Percentiles rank a stretch among this genome's conserved stretches.
These are phyloP conservation scores for Syncephalis fuscata DNA, from an alignment of 371 early-diverging fungal species.

Conservation along the genomic window DNA sequence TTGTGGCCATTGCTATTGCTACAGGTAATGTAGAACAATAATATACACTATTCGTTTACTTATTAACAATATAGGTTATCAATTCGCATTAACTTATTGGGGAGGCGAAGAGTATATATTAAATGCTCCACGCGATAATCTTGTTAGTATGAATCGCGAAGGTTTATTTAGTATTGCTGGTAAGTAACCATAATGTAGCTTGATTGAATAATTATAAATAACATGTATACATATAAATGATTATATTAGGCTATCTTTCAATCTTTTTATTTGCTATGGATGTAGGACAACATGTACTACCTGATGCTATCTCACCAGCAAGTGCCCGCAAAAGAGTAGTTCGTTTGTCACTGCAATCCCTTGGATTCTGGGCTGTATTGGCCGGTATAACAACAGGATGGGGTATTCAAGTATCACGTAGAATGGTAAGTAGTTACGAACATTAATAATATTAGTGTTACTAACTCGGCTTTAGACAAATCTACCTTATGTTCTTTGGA, in stretches of 20 bases:
- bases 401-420: conserved; percentile 36
- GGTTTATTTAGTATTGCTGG: conserved; percentile 73
- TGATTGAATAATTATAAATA: not conserved
- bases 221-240: conserved; percentile 1
- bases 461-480: conserved; percentile 30
- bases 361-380: conserved; percentile 19
- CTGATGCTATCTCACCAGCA: conserved; percentile 19
- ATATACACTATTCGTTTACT: not conserved
- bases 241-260: conserved; percentile 67
- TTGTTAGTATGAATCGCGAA: conserved; percentile 83
- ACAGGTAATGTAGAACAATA: conserved; percentile 15
- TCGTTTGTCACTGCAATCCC: conserved; percentile 16
- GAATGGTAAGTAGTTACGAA: conserved; percentile 32
- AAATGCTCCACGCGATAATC: conserved; percentile 47
- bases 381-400: conserved; percentile 12
- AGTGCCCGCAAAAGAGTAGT: conserved; percentile 22
- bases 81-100: conserved; percentile 21
- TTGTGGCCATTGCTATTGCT: conserved; percentile 24
- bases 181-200: conserved; percentile 6
- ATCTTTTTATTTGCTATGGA: conserved; percentile 61
- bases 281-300: conserved; percentile 34
- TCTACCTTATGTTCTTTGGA: conserved; percentile 58
- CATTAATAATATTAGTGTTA: no score
- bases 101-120: conserved; percentile 63
- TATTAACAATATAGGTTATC: conserved; percentile 25